Percentiles rank a stretch among this genome's conserved stretches.
phyloP scores from a whole-genome alignment of 1,284 basidiomycete species.

The Irpex rosettiformis region DNA sequence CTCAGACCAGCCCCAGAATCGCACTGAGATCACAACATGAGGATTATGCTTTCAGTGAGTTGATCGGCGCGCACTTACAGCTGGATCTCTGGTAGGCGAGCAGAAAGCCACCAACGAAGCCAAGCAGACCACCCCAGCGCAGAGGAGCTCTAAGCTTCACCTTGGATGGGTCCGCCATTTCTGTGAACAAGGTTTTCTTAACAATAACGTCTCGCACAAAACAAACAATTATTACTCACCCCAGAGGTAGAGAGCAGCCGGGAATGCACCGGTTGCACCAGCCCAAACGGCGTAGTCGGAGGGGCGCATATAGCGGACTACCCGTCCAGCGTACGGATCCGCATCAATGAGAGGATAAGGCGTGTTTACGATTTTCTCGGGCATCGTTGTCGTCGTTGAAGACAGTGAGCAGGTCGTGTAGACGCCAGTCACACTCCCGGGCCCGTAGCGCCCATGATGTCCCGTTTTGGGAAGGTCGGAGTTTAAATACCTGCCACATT shows the following conservation, averaged over 20 bases:
- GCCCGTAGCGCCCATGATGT: neutral
- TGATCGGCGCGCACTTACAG: slow-evolving; percentile 47
- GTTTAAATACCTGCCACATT: slow-evolving; percentile 7
- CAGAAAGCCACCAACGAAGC: slow-evolving; percentile 88
- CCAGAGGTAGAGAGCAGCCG: slow-evolving; percentile 71
- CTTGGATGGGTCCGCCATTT: slow-evolving; percentile 44
- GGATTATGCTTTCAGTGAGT: neutral
- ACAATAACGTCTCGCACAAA: neutral
- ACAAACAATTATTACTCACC: slow-evolving; percentile 43
- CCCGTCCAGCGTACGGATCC: slow-evolving; percentile 89
- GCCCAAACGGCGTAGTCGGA: slow-evolving; percentile 90
- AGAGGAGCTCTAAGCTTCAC: slow-evolving; percentile 37
- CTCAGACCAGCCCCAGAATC: slow-evolving; percentile 97
- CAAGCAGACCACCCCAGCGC: slow-evolving; percentile 50
- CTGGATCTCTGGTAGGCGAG: slow-evolving; percentile 91
- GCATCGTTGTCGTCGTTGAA: slow-evolving; percentile 45
- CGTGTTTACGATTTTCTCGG: slow-evolving; percentile 65
- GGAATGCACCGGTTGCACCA: slow-evolving; percentile 76
- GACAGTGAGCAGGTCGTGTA: slow-evolving; percentile 8
- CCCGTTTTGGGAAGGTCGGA: neutral
- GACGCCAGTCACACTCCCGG: neutral
- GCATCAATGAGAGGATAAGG: slow-evolving; percentile 86
- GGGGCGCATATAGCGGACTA: slow-evolving; percentile 85
- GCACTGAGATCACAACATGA: slow-evolving; percentile 47
- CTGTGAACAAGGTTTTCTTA: slow-evolving; percentile 24